Evolutionary conservation across 805 yeast genomes (phyloP), one percentile per base, ranked within the genome.

Genomic region (Kuraishia piskuri): DNA sequence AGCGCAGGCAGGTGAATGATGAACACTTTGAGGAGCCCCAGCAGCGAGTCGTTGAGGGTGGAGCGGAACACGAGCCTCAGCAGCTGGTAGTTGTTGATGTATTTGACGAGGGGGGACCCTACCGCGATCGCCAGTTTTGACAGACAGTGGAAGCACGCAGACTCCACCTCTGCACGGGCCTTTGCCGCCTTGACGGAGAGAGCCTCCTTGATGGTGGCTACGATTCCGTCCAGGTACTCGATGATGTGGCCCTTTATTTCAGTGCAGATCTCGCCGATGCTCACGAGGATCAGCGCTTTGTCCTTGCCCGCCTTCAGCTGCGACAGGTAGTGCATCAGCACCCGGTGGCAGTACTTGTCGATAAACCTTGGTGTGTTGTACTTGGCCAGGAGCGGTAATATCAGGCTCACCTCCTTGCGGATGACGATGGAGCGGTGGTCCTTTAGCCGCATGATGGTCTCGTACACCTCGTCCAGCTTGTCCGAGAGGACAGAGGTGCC

Each of bases 91-190:
- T 85, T 79, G 58, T 90, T 91, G 53, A 94, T 71, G 64, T 89
- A 90, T 63, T 92, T 94, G 0, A 97, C 88, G 53, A 92, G 73
- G 0, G 96, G 96, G 12, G 96, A 95, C 0, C 97, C 97, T 17
- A 92, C 89, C 0, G 98, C 92, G 23, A 78, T 77, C 0, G 97
- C 91, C 40, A 94, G 70, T 68, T 89, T 87, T 0, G 95, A 89
- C 48, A 92, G 77, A 65, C 98, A 94, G 60, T 87, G 88, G 62
- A 91, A 92, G 21, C 92, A 80, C 1, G 96, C 90, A 0, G 88
- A 86, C 58, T 89, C 96, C 48, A 86, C 82, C 50, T 86, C 90
- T 62, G 82, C 85, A 55, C 91, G 76, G 2, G 75, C 67, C 57
- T 82, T 80, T 31, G 80, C 75, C n/a, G 74, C 70, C 61, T 80